phyloP scores from a whole-genome alignment of 2,329 filamentous ascomycete species.

The Colletotrichum tropicale region DNA sequence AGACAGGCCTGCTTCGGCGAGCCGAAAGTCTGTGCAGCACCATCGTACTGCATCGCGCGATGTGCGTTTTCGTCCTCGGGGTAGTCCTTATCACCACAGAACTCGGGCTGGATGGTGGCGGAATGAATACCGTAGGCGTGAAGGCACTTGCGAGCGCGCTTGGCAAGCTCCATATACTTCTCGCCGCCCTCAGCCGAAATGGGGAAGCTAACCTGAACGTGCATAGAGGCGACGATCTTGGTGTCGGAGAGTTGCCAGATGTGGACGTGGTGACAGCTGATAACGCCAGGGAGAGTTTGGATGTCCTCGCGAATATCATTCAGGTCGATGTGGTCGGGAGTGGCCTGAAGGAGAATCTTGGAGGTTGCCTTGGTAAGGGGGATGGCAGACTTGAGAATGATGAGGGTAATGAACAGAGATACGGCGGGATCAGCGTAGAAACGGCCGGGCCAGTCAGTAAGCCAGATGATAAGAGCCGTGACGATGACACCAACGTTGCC shows the following conservation, averaged over 20 bases:
- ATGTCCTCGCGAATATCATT: conserved; percentile 95
- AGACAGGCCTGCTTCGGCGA: conserved; percentile 43
- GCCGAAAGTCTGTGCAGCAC: conserved; percentile 28
- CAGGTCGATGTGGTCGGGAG: conserved; percentile 85
- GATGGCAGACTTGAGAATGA: conserved; percentile 75
- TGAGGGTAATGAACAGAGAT: conserved; percentile 90
- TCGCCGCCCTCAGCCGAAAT: conserved; percentile 80
- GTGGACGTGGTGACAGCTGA: conserved; percentile 93
- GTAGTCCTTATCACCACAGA: conserved; percentile 59
- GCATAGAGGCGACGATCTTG: conserved; percentile 90
- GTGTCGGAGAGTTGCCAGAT: conserved; percentile 98
- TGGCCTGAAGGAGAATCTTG: conserved; percentile 92
- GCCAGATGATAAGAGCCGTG: conserved; percentile 88
- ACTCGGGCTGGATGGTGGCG: conserved; percentile 97
- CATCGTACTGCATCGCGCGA: conserved; percentile 37
- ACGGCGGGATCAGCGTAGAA: conserved; percentile 91
- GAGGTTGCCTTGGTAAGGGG: conserved; percentile 81
- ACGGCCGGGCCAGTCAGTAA: conserved; percentile 80
- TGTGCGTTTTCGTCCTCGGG: conserved; percentile 40
- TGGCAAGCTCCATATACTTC: conserved; percentile 90
- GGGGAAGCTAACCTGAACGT: conserved; percentile 90
- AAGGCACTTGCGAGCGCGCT: conserved; percentile 82
- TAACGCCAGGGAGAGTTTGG: conserved; percentile 79
- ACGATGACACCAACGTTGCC: conserved; percentile 87
- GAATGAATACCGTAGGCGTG: conserved; percentile 97